Evolutionary conservation across 495 filamentous ascomycete species (phyloP).

Genomic region (Mytilinidion resinicola): DNA sequence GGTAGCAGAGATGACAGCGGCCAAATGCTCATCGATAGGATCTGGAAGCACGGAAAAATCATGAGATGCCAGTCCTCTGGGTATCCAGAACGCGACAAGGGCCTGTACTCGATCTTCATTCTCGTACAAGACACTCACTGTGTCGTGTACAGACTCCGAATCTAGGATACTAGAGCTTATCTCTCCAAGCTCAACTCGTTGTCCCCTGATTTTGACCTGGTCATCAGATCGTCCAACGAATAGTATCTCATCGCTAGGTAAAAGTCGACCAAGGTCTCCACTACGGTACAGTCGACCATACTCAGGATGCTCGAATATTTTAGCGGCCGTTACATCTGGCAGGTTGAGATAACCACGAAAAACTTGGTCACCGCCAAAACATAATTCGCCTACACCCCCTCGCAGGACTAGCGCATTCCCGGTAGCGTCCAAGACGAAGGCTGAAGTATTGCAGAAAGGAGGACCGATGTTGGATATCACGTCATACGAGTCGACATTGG

Average conservation of each 20-base stretch:
- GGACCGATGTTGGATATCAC: conserved; percentile 55
- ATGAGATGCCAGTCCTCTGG: conserved; percentile 19
- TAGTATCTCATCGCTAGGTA: conserved; percentile 61
- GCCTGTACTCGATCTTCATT: conserved; percentile 33
- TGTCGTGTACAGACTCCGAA: conserved; percentile 43
- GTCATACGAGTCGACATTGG: conserved; percentile 39
- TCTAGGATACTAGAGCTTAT: conserved; percentile 54
- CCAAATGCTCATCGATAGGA: neutral
- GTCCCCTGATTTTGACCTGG: conserved; percentile 76
- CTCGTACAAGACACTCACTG: conserved; percentile 46
- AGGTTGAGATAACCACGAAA: conserved; percentile 62
- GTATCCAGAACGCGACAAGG: conserved; percentile 56
- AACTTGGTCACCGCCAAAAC: conserved; percentile 76
- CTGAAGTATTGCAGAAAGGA: conserved; percentile 63
- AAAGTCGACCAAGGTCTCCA: conserved; percentile 64
- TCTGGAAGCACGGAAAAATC: conserved; percentile 9
- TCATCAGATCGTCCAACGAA: conserved; percentile 71
- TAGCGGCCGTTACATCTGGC: conserved; percentile 47
- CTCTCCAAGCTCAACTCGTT: conserved; percentile 73
- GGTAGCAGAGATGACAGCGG: conserved; percentile 5
- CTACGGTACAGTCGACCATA: conserved; percentile 65
- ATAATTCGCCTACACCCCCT: conserved; percentile 72
- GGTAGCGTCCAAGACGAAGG: conserved; percentile 50
- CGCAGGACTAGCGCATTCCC: conserved; percentile 44
- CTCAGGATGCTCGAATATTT: conserved; percentile 58